phyloP scores from a whole-genome alignment of 176 grass and related monocot genomes.

The Phyllostachys edulis region DNA sequence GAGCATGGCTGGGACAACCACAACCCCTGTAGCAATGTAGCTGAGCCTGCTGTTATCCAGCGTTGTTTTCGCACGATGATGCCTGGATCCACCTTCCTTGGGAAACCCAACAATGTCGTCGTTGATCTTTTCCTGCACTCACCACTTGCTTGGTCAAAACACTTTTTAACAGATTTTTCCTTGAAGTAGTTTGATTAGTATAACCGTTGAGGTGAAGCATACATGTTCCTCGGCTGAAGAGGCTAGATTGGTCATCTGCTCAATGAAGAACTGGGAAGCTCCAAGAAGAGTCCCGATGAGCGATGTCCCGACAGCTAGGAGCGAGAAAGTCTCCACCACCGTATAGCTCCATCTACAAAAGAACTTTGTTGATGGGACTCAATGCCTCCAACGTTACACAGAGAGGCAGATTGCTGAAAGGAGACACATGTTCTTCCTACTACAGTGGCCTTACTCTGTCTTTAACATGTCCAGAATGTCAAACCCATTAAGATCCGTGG shows the following conservation, averaged over 20 bases:
- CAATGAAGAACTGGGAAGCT: conserved; percentile 79
- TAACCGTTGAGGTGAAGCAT: background rate
- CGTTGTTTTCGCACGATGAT: background rate
- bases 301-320: conserved; percentile 76
- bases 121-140: background rate
- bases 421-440: background rate
- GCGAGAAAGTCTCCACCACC: conserved; percentile 70
- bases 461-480: conserved; percentile 55
- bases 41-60: conserved; percentile 38
- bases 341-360: conserved; percentile 54
- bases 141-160: background rate
- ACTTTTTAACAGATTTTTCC: background rate
- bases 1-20: conserved; percentile 58
- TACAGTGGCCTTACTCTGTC: conserved; percentile 46
- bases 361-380: background rate
- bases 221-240: conserved; percentile 15
- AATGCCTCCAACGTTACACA: background rate
- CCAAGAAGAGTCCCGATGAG: conserved; percentile 74
- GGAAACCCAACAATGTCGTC: background rate
- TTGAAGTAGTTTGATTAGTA: background rate
- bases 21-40: conserved; percentile 39
- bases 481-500: conserved; percentile 47
- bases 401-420: background rate
- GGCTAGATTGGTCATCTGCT: conserved; percentile 53
- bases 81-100: conserved; percentile 8